These are phyloP conservation scores for Tylopilus felleus DNA, from an alignment of 768 basidiomycete genomes.

Conservation along the genomic window DNA sequence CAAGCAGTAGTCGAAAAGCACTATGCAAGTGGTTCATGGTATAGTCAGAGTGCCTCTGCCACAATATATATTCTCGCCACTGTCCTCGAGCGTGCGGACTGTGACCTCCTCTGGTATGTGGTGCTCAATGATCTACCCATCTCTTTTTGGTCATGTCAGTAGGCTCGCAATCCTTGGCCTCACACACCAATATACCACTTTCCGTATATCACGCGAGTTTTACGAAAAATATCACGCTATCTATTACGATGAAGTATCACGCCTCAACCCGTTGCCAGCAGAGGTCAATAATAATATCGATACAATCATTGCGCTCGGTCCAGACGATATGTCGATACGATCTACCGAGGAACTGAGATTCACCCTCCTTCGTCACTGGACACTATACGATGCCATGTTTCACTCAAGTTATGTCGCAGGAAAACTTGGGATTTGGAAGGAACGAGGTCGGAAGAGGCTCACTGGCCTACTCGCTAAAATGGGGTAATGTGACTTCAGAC, in stretches of 20 bases:
- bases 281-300: constrained; percentile 35
- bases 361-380: constrained; percentile 96
- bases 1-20: constrained; percentile 70
- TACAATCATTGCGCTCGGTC: constrained; percentile 53
- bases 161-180: constrained; percentile 93
- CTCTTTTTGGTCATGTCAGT: constrained; percentile 7
- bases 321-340: constrained; percentile 83
- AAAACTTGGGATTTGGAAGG: constrained; percentile 95
- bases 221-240: constrained; percentile 82
- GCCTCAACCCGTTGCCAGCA: constrained; percentile 70
- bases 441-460: constrained; percentile 83
- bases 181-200: constrained; percentile 87
- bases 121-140: not conserved
- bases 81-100: constrained; percentile 87
- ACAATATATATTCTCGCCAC: constrained; percentile 89
- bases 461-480: constrained; percentile 96
- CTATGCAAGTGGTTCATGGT: constrained; percentile 80
- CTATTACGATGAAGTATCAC: constrained; percentile 88
- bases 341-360: constrained; percentile 89
- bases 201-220: constrained; percentile 79
- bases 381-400: constrained; percentile 95
- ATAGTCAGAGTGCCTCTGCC: constrained; percentile 86
- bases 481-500: constrained; percentile 59
- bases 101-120: constrained; percentile 85
- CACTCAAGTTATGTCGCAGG: constrained; percentile 96